A percentile compares a stretch with the other conserved stretches of the same genome.
These are phyloP conservation scores for Chrysopogon serrulatus DNA, from an alignment of 176 grass and related monocot genomes.

Conservation along the genomic window DNA sequence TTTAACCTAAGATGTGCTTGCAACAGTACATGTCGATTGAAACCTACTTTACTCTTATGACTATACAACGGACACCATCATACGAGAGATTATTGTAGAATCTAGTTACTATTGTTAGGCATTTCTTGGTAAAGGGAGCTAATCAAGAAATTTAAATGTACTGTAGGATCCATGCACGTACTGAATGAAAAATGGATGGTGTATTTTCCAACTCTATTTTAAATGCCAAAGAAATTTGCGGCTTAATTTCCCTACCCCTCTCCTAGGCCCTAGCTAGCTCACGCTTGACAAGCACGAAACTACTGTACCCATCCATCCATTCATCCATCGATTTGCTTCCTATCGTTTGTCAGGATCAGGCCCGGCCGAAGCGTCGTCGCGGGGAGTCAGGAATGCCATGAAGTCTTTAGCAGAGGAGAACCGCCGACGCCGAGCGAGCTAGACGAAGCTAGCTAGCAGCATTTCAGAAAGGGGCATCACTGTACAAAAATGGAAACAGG, in stretches of 20 bases:
- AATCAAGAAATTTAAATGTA: background rate
- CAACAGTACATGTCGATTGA: too few species aligned
- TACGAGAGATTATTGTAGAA: too few species aligned
- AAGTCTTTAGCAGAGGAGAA: background rate
- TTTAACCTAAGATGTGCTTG: too few species aligned
- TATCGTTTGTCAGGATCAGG: background rate
- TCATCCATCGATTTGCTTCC: background rate
- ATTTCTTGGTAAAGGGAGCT: background rate
- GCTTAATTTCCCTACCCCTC: background rate
- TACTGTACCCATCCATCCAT: background rate
- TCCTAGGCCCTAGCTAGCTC: background rate
- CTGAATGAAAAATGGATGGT: background rate
- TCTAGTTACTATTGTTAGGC: background rate
- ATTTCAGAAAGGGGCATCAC: background rate
- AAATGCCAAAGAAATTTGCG: background rate
- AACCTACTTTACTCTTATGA: too few species aligned
- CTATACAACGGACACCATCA: too few species aligned
- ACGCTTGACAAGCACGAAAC: slow-evolving; percentile 10
- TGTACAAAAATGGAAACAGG: slow-evolving; percentile 42
- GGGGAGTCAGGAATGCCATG: background rate
- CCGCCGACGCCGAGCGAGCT: too few species aligned
- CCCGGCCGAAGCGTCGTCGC: background rate
- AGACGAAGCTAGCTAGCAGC: background rate
- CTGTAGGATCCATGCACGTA: background rate
- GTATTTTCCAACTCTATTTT: background rate